Percentiles rank a stretch among this genome's conserved stretches.
Evolutionary conservation across 2,329 filamentous ascomycete species (phyloP).

Genomic region (Aschersonia sp.): DNA sequence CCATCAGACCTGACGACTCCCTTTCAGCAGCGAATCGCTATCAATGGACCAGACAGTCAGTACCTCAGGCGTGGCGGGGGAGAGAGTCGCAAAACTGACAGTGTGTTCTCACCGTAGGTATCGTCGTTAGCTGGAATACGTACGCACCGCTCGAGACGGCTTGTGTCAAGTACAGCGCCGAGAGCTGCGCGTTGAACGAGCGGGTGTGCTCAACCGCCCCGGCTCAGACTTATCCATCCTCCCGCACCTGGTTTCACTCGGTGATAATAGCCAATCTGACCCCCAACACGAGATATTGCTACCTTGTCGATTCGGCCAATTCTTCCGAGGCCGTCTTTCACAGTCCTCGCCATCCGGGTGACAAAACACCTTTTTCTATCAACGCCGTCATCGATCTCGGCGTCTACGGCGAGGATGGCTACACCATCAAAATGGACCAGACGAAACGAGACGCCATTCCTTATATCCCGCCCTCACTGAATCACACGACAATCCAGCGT

Average conservation of each 20-base stretch:
- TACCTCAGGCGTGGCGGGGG: not conserved
- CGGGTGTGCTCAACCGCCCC: constrained; percentile 29
- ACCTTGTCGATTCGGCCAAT: constrained; percentile 42
- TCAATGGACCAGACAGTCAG: constrained; percentile 33
- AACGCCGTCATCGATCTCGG: constrained; percentile 34
- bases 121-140: constrained; percentile 43
- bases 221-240: constrained; percentile 31
- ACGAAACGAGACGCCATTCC: constrained; percentile 34
- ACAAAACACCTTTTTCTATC: constrained; percentile 37
- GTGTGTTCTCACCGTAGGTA: constrained; percentile 17
- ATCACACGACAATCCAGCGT: constrained; percentile 42
- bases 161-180: constrained; percentile 37
- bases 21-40: constrained; percentile 35
- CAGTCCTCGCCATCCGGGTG: constrained; percentile 36
- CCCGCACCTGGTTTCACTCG: constrained; percentile 36
- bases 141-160: constrained; percentile 27
- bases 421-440: constrained; percentile 20
- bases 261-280: constrained; percentile 29
- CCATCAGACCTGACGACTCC: constrained; percentile 36
- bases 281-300: constrained; percentile 43
- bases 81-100: not conserved
- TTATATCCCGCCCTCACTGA: constrained; percentile 31
- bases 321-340: constrained; percentile 37
- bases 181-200: constrained; percentile 19
- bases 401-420: constrained; percentile 24